Conservation (phyloP, 305 asterid species). For the Euphrasia arctica region DNA sequence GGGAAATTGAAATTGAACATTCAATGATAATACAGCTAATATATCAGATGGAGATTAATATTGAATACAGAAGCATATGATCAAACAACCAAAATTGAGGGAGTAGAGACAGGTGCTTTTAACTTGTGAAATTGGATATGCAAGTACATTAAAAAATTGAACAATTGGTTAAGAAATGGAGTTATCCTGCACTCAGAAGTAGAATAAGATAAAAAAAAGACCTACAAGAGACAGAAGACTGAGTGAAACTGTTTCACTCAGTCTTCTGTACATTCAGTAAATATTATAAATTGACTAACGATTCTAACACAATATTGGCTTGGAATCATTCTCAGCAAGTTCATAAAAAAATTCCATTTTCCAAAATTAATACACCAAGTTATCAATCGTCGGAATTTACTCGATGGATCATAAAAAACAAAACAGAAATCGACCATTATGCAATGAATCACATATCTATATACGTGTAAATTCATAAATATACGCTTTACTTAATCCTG, state of each 20-base stretch:
- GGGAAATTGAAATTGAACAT: slow-evolving; percentile 30
- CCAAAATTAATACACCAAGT: background rate
- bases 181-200: background rate
- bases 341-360: background rate
- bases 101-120: slow-evolving; percentile 12
- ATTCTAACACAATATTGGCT: background rate
- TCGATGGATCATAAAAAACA: slow-evolving; percentile 11
- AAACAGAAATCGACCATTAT: slow-evolving; percentile 8
- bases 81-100: slow-evolving; percentile 11
- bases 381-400: slow-evolving; percentile 1
- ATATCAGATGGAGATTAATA: slow-evolving; percentile 9
- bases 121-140: slow-evolving; percentile 3
- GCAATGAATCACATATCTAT: background rate
- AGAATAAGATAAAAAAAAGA: background rate
- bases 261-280: background rate
- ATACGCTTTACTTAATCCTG: slow-evolving; percentile 9
- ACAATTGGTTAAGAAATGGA: slow-evolving; percentile 7
- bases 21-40: slow-evolving; percentile 6
- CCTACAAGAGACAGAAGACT: background rate
- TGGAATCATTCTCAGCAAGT: background rate
- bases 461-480: slow-evolving; percentile 9
- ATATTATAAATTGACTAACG: background rate
- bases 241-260: background rate
- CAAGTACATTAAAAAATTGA: slow-evolving; percentile 5
- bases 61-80: slow-evolving; percentile 10